These are phyloP conservation scores for Ilyonectria sp. DNA, from an alignment of 2,329 filamentous ascomycete species.

Conservation along the genomic window DNA sequence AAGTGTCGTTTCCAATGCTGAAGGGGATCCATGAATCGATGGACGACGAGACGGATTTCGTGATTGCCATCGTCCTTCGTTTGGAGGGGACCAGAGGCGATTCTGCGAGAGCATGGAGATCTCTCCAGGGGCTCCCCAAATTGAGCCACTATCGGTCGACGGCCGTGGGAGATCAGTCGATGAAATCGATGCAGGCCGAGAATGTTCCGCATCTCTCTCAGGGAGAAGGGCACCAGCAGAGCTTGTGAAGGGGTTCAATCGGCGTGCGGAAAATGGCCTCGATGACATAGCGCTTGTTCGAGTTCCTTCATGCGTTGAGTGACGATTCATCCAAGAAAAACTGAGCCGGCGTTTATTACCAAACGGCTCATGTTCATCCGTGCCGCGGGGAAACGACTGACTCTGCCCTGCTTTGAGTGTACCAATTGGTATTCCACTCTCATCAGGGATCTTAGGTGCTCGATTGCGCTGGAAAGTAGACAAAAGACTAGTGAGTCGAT, in stretches of 20 bases:
- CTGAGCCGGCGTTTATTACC: slow-evolving; percentile 71
- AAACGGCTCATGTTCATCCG: slow-evolving; percentile 69
- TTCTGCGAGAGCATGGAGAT: slow-evolving; percentile 65
- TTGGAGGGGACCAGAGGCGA: slow-evolving; percentile 77
- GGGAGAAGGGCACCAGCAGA: slow-evolving; percentile 65
- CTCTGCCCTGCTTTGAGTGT: slow-evolving; percentile 80
- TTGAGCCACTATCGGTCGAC: slow-evolving; percentile 83
- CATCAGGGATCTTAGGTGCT: slow-evolving; percentile 69
- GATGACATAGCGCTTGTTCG: slow-evolving; percentile 49
- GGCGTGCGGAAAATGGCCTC: slow-evolving; percentile 58
- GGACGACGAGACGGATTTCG: slow-evolving; percentile 84
- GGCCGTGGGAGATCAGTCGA: slow-evolving; percentile 82
- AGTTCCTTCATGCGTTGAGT: slow-evolving; percentile 62
- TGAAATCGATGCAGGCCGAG: slow-evolving; percentile 78
- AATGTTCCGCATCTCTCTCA: slow-evolving; percentile 71
- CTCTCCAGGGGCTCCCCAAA: slow-evolving; percentile 75
- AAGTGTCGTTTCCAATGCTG: slow-evolving; percentile 71
- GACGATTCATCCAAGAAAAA: slow-evolving; percentile 73
- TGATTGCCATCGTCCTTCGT: slow-evolving; percentile 67
- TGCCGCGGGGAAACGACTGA: slow-evolving; percentile 80
- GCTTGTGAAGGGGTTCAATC: slow-evolving; percentile 65
- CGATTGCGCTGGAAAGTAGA: slow-evolving; percentile 75
- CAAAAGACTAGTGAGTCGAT: slow-evolving; percentile 66
- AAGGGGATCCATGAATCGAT: slow-evolving; percentile 84
- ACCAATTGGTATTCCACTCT: slow-evolving; percentile 74